Evolutionary conservation across 2,329 filamentous ascomycete genomes (phyloP).

Genomic region (Cytospora mali): DNA sequence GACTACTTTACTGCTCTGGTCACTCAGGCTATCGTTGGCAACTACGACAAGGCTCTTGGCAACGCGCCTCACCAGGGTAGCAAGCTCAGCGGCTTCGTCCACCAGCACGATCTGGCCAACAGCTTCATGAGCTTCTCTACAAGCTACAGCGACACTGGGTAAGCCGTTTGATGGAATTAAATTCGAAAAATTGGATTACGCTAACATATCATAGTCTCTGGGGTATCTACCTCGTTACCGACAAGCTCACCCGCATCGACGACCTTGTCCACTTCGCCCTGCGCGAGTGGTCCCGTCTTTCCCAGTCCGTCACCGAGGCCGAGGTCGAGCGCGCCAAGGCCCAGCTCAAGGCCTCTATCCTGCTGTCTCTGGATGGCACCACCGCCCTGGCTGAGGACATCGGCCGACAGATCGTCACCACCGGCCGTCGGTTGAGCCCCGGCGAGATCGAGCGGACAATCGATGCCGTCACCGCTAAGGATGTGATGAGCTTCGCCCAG

Average conservation of each 20-base stretch:
- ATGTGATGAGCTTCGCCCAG: conserved; percentile 95
- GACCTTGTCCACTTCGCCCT: conserved; percentile 98
- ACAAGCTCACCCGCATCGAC: conserved; percentile 84
- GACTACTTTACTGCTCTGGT: conserved; percentile 99
- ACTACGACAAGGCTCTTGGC: conserved; percentile 99
- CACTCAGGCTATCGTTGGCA: conserved; percentile 97
- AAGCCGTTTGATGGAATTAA: conserved; percentile 44
- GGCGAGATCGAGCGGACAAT: conserved; percentile 94
- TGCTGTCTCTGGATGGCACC: conserved; percentile 95
- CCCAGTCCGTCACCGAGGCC: conserved; percentile 80
- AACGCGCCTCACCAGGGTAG: conserved; percentile 96
- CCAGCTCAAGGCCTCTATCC: conserved; percentile 97
- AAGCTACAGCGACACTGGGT: conserved; percentile 99
- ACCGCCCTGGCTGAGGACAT: conserved; percentile 98
- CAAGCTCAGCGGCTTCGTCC: conserved; percentile 94
- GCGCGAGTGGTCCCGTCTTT: conserved; percentile 96
- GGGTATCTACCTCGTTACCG: conserved; percentile 98
- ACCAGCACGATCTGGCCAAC: conserved; percentile 94
- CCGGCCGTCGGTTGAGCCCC: conserved; percentile 85
- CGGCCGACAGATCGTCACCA: conserved; percentile 96
- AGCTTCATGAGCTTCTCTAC: conserved; percentile 99
- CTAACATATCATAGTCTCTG: conserved; percentile 71
- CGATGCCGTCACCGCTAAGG: conserved; percentile 86
- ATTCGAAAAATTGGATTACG: conserved; percentile 13
- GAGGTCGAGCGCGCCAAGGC: conserved; percentile 99